A percentile compares a stretch with the other conserved stretches of the same genome.
phyloP scores from a whole-genome alignment of 2,329 filamentous ascomycete species.

The Cytospora piceae region DNA sequence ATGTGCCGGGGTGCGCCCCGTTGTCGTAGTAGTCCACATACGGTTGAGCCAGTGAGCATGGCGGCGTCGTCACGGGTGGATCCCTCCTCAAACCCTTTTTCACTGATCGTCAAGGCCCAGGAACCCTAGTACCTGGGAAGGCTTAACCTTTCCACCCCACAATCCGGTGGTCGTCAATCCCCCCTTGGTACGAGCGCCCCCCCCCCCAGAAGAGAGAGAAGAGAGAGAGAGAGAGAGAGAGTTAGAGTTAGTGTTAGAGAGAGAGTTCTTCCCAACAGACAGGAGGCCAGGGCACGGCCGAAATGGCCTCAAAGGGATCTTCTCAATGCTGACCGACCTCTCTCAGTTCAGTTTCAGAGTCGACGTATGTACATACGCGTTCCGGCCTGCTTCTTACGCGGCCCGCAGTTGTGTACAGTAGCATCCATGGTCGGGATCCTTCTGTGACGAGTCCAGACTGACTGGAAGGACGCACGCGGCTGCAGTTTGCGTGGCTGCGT shows the following conservation, averaged over 20 bases:
- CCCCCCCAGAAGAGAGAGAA: too few species aligned
- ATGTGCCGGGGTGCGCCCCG: slow-evolving; percentile 8
- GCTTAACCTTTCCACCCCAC: slow-evolving; percentile 12
- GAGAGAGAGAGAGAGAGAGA: too few species aligned
- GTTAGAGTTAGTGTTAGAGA: too few species aligned
- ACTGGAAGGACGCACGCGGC: slow-evolving; percentile 17
- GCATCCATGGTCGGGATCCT: too few species aligned
- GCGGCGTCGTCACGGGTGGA: slow-evolving; percentile 23
- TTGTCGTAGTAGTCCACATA: too few species aligned
- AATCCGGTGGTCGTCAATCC: slow-evolving; percentile 5
- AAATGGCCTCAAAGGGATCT: background rate
- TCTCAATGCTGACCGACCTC: background rate
- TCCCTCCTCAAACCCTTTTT: slow-evolving; percentile 18
- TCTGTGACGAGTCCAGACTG: too few species aligned
- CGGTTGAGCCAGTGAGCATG: background rate
- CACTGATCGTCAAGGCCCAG: slow-evolving; percentile 9
- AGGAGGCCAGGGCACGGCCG: too few species aligned
- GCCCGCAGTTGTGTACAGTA: too few species aligned
- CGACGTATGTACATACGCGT: background rate
- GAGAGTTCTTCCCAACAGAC: too few species aligned
- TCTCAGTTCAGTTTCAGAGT: too few species aligned
- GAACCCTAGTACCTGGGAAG: background rate
- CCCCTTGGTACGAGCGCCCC: too few species aligned
- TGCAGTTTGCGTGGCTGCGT: slow-evolving; percentile 20
- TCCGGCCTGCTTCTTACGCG: background rate